Evolutionary conservation across 768 basidiomycete species (phyloP).

Genomic region (Sporobolomyces phaffii): DNA sequence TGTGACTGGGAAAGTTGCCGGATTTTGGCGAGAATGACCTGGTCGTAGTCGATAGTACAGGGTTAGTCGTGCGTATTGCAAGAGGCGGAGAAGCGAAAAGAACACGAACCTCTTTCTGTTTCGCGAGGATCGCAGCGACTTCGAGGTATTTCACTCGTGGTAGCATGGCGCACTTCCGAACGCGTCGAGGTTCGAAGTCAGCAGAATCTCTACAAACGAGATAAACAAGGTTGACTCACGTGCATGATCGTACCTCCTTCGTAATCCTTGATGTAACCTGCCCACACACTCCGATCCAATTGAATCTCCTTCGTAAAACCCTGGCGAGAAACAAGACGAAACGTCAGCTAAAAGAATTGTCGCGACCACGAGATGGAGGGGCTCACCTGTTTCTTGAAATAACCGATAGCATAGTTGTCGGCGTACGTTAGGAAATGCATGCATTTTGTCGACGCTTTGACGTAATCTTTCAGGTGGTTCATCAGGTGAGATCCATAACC

Average conservation of each 20-base stretch:
- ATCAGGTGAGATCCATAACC: constrained; percentile 97
- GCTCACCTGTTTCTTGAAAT: constrained; percentile 84
- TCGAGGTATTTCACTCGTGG: constrained; percentile 82
- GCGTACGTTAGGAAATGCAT: constrained; percentile 96
- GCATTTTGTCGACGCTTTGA: constrained; percentile 78
- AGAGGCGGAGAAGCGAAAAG: background rate
- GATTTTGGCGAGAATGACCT: constrained; percentile 80
- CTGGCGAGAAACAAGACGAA: constrained; percentile 22
- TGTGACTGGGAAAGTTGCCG: constrained; percentile 79
- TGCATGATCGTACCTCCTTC: constrained; percentile 99
- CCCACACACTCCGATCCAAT: constrained; percentile 84
- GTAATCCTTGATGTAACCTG: constrained; percentile 99
- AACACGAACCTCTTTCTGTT: constrained; percentile 64
- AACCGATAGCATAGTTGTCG: constrained; percentile 97
- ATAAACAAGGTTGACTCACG: constrained; percentile 38
- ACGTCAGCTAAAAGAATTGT: background rate
- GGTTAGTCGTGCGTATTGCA: too few relatives aligned
- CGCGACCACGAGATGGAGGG: background rate
- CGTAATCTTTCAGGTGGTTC: constrained; percentile 95
- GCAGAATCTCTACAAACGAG: background rate
- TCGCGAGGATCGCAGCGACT: constrained; percentile 64
- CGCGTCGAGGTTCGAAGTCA: background rate
- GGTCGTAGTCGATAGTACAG: background rate
- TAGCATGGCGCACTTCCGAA: constrained; percentile 73
- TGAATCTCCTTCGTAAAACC: constrained; percentile 97